Conservation (phyloP, 768 basidiomycete species). For the Lactarius deliciosus region DNA sequence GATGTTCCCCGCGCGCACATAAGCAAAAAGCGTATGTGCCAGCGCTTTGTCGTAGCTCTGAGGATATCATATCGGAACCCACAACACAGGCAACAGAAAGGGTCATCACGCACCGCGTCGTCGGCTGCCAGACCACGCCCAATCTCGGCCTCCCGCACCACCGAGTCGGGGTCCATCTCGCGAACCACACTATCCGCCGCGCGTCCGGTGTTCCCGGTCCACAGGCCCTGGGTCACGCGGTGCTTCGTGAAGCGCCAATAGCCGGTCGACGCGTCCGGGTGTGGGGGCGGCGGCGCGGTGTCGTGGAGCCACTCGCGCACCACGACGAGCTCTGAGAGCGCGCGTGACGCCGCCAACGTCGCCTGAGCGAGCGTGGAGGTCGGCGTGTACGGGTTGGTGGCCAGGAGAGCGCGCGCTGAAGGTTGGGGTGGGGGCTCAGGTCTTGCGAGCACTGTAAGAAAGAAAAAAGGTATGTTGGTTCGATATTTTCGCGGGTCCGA, state of each 20-base stretch:
- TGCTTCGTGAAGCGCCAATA: slow-evolving; percentile 28
- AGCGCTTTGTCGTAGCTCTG: slow-evolving; percentile 82
- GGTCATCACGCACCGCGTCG: slow-evolving; percentile 59
- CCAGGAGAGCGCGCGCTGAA: slow-evolving; percentile 54
- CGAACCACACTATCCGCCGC: slow-evolving; percentile 21
- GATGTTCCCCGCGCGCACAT: slow-evolving; percentile 80
- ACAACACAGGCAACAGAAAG: background rate
- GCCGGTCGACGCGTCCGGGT: slow-evolving; percentile 24
- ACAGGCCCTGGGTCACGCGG: slow-evolving; percentile 32
- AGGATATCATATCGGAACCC: background rate
- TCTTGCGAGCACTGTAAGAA: slow-evolving; percentile 63
- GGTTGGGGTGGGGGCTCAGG: slow-evolving; percentile 47
- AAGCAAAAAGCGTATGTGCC: slow-evolving; percentile 73
- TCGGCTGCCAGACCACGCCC: slow-evolving; percentile 60
- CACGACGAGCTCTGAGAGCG: slow-evolving; percentile 73
- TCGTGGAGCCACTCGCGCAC: slow-evolving; percentile 90
- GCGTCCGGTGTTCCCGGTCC: slow-evolving; percentile 37
- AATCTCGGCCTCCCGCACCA: slow-evolving; percentile 30
- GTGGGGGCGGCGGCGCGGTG: slow-evolving; percentile 43
- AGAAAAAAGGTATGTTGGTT: background rate
- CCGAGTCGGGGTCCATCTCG: slow-evolving; percentile 59
- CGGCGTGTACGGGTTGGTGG: slow-evolving; percentile 80
- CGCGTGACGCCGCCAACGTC: slow-evolving; percentile 63
- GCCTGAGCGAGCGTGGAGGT: slow-evolving; percentile 72
- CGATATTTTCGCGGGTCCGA: background rate